A percentile compares a stretch with the other conserved stretches of the same genome.
Evolutionary conservation across 768 basidiomycete genomes (phyloP).

Genomic region (Kwoniella dejecticola): DNA sequence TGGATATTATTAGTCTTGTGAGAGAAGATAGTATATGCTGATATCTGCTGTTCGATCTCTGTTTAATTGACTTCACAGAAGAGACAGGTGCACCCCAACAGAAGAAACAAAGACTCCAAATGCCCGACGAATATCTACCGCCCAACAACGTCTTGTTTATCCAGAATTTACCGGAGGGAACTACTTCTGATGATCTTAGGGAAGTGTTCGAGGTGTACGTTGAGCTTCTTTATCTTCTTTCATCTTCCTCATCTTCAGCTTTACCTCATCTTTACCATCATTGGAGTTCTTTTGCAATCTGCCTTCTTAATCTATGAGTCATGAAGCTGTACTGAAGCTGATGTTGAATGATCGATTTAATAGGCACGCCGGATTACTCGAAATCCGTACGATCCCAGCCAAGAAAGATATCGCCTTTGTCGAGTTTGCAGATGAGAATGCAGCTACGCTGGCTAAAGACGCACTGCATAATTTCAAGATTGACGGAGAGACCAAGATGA

Average conservation of each 20-base stretch:
- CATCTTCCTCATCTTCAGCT: too few relatives aligned
- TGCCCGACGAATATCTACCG: conserved; percentile 99
- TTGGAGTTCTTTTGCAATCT: too few relatives aligned
- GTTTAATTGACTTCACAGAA: conserved; percentile 50
- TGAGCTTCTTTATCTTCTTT: too few relatives aligned
- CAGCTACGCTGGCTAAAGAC: conserved; percentile 88
- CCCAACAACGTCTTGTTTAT: conserved; percentile 99
- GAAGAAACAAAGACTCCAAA: conserved; percentile 68
- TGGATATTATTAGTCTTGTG: background rate
- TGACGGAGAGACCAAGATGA: conserved; percentile 97
- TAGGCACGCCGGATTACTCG: conserved; percentile 92
- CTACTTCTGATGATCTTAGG: conserved; percentile 88
- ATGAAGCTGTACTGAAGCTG: too few relatives aligned
- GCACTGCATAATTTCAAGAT: conserved; percentile 96
- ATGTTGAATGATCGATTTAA: too few relatives aligned
- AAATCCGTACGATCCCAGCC: conserved; percentile 97
- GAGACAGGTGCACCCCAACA: conserved; percentile 37
- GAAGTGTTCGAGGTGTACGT: conserved; percentile 82
- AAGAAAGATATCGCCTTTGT: conserved; percentile 98
- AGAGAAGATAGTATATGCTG: background rate
- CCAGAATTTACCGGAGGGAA: conserved; percentile 90
- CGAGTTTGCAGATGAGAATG: conserved; percentile 90
- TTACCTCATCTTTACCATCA: too few relatives aligned
- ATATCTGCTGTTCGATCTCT: conserved; percentile 37
- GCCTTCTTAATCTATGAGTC: too few relatives aligned